Base-by-base conservation (phyloP, 257 asterid genomes). In the Ocimum tenuiflorum region DNA sequence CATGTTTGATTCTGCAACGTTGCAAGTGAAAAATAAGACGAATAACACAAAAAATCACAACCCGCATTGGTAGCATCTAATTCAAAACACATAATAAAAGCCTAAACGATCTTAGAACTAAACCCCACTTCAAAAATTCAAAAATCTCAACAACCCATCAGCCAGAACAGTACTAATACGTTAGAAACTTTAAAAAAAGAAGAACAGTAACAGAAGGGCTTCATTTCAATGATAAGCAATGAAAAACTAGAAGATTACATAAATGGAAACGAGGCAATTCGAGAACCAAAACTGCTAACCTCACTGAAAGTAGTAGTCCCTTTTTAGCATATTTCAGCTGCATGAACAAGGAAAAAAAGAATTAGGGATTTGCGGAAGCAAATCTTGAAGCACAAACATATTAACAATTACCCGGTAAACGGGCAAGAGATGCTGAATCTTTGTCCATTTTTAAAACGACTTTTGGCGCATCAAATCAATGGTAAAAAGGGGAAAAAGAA, bases 301-400 rank as follows among this genome's bases (percentile, higher is more conserved):
- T 68, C 67, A 69, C 75, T 67, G 65, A 27, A 45, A n/a, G n/a
- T n/a, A 17, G 23, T 70, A 71, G 65, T 74, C 60, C 67, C 63
- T 23, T 22, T 23, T 43, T 39, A 42, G 74, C 78, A 67, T 67
- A 66, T 41, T 46, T 55, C 75, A 62, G 75, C 67, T 63, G 76
- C 75, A 62, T 70, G 77, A 43, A 63, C 42, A 59, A 63, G 31
- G 31, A 27, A 45, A 36, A 48, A 59, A 24, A 14, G 52, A 54
- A 48, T 71, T 55, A 72, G 77, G 80, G 74, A 67, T 78, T 64
- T 18, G 49, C 29, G 38, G 57, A 51, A 54, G 69, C 72, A 27
- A 22, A 61, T 70, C 65, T 54, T 48, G 50, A 61, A 45, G 54
- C 62, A 35, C 18, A 39, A 10, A 69, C n/a, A 33, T 6, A 46